Evolutionary conservation across 805 yeast genomes (phyloP).

Genomic region (Candida tammaniensis): DNA sequence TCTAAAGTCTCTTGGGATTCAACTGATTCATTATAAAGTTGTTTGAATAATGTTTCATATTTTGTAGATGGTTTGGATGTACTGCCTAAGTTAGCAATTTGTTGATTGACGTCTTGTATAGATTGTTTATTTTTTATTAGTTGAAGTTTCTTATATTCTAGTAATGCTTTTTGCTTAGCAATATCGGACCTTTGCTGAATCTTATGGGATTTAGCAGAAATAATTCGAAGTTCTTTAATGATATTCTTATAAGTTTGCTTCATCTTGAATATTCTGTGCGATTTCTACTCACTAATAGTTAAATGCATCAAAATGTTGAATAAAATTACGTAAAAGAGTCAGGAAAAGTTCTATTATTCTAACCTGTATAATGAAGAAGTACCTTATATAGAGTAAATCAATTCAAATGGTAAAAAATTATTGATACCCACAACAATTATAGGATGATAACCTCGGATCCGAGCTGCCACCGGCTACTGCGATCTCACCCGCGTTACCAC

Average conservation of each 20-base stretch:
- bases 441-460: too few species aligned
- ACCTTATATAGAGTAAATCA: too few species aligned
- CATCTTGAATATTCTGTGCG: slow-evolving; percentile 4
- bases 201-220: slow-evolving; percentile 33
- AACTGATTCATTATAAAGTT: slow-evolving; percentile 9
- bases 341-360: too few species aligned
- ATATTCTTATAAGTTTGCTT: slow-evolving; percentile 20
- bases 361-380: too few species aligned
- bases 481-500: too few species aligned
- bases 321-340: too few species aligned
- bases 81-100: slow-evolving; percentile 20
- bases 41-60: slow-evolving; percentile 12
- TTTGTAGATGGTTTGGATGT: slow-evolving; percentile 12
- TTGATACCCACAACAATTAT: too few species aligned
- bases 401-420: too few species aligned
- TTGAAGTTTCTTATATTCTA: slow-evolving; percentile 49
- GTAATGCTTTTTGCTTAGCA: slow-evolving; percentile 44
- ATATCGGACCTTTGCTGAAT: slow-evolving; percentile 38
- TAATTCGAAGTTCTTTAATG: slow-evolving; percentile 37
- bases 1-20: neutral
- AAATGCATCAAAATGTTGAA: too few species aligned
- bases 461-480: too few species aligned
- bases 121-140: slow-evolving; percentile 35
- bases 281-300: too few species aligned
- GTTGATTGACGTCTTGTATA: slow-evolving; percentile 30